Base-by-base conservation (phyloP, 345 rosid species). In the Boechera stricta region DNA sequence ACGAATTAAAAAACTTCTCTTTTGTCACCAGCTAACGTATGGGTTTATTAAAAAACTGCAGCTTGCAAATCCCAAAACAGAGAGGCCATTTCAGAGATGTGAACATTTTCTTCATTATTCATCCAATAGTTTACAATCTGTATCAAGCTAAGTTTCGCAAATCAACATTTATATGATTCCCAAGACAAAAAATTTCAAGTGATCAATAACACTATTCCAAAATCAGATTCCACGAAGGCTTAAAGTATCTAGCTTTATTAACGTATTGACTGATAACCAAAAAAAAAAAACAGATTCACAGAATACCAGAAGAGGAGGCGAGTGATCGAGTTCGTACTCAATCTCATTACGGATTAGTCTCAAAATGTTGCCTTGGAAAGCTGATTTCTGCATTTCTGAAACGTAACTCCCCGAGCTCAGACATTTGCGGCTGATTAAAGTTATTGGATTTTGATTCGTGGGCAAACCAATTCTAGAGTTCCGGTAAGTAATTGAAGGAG, bases 341-440 rank as follows among this genome's bases (percentile, higher is more conserved):
- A 90, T 88, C 64, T 94, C 98, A 18, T 82, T 75, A 8, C 97
- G 88, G 32, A 89, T 77, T 6, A 83, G 77, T 57, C 98, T 64
- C 77, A 82, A 79, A 71, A 94, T 82, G 83, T 84, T 84, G 18
- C 82, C 86, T 48, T 90, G 80, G 55, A 90, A 85, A 16, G 99
- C 98, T n/a, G 93, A 81, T 63, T 88, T 89, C 69, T 91, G 95
- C 97, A 85, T 89, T 39, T 88, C 94, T 9, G 96, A 81, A 0
- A 84, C 74, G 82, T 86, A 92, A 75, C 65, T 81, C 77, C 91
- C 81, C 39, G 87, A 42, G 79, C 60, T 79, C 13, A 60, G 58
- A 70, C 75, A 67, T 59, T 59, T 75, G 1, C 39, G 65, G 16
- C 39, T 39, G 36, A 71, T 54, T 10, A 64, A 8, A 52, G 73